Evolutionary conservation across 1,284 basidiomycete species (phyloP).

Genomic region (Pascua guehoae): DNA sequence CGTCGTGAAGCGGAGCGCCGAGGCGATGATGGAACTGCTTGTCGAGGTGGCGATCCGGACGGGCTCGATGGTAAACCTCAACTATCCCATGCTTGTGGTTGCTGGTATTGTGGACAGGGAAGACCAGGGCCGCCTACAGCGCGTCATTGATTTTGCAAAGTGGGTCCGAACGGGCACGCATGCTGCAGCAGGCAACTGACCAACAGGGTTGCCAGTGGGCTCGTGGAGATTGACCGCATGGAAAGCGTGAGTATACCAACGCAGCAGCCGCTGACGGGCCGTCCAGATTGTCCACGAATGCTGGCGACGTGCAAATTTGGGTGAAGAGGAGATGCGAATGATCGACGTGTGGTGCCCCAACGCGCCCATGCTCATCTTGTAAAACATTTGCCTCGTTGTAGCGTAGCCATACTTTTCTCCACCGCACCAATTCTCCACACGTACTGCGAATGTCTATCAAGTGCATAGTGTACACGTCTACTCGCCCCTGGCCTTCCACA

Average conservation of each 20-base stretch:
- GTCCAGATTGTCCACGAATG: slow-evolving; percentile 14
- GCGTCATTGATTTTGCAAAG: slow-evolving; percentile 15
- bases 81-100: slow-evolving; percentile 12
- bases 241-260: slow-evolving; percentile 3
- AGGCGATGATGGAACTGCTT: slow-evolving; percentile 13
- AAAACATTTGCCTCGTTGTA: slow-evolving; percentile 1
- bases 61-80: slow-evolving; percentile 16
- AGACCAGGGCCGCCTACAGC: slow-evolving; percentile 11
- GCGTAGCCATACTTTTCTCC: too few species aligned
- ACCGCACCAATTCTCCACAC: too few species aligned
- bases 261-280: not conserved
- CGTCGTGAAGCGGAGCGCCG: slow-evolving; percentile 7
- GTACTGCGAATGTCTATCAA: too few species aligned
- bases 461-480: slow-evolving; percentile 12
- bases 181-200: too few species aligned
- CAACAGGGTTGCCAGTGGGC: slow-evolving; percentile 4
- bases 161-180: slow-evolving; percentile 2
- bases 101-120: slow-evolving; percentile 3
- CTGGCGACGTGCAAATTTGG: slow-evolving; percentile 7
- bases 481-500: slow-evolving; percentile 62
- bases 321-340: slow-evolving; percentile 11
- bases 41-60: slow-evolving; percentile 14
- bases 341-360: slow-evolving; percentile 9
- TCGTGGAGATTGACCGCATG: slow-evolving; percentile 9
- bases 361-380: slow-evolving; percentile 11